Evolutionary conservation across 2,329 filamentous ascomycete species (phyloP), one percentile per base, ranked within the genome.

Genomic region (Albophoma yamanashiensis): DNA sequence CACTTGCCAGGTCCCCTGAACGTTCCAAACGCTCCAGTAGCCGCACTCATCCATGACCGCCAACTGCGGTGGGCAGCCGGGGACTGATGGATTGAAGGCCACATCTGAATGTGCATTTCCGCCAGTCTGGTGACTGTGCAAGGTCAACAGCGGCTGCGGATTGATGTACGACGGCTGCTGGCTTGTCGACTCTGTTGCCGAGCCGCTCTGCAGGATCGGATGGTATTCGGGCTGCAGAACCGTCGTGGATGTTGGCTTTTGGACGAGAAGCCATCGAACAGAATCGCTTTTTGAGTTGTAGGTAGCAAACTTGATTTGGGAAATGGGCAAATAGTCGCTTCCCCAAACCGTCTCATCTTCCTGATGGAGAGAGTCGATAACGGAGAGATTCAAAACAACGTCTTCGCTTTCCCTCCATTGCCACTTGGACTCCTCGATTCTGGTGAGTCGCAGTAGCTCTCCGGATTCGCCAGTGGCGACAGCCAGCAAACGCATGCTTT

Each of bases 11-110:
- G 67, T 75, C 59, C 74, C 75, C 15, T 66, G 64, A 31, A 88
- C 73, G 62, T 88, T 79, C 85, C 87, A 91, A 4, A 91, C 71
- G 52, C 77, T 85, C 89, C 89, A 92, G 60, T 75, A 77, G 1
- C 88, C 88, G 40, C 74, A 74, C 58, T 83, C 77, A 66, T 92
- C 87, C 22, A 92, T 76, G 34, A 91, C 76, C 20, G 79, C 86
- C 58, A 92, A 73, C 65, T 89, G 86, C 1, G 83, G 80, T 78
- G 82, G 69, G 74, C 82, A 64, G 61, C 74, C 68, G 22, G 62
- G 64, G 6, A 67, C 67, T 4, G 72, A 71, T 0, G 87, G 82
- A 63, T 86, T 87, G 69, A 92, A 89, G 0, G 82, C 73, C 3
- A 89, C 76, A 70, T 92, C 86, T 0, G 79, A 79, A 65, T 89